A percentile compares a stretch with the other conserved stretches of the same genome.
Evolutionary conservation across 352 stramenopile genomes (phyloP).

Genomic region (Pythium dissotocum): DNA sequence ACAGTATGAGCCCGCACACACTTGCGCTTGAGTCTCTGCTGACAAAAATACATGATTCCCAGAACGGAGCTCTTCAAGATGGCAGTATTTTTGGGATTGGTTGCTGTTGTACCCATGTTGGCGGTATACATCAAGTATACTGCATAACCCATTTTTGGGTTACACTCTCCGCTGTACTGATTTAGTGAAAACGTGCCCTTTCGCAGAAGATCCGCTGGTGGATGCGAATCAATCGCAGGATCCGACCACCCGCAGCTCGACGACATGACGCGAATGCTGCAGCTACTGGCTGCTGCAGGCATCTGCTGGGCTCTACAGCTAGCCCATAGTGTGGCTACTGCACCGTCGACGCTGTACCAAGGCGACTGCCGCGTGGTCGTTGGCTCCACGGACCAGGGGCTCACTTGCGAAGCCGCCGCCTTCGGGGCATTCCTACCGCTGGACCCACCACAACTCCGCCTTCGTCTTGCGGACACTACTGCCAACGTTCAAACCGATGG

Average conservation of each 20-base stretch:
- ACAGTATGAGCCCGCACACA: too few relatives aligned
- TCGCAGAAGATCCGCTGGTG: conserved; percentile 1
- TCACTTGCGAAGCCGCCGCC: conserved; percentile 13
- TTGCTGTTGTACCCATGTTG: neutral
- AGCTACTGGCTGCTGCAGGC: neutral
- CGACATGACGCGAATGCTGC: neutral
- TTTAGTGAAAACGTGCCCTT: neutral
- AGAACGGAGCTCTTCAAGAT: neutral
- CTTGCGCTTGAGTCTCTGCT: neutral
- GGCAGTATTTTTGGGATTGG: neutral
- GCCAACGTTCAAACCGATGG: neutral
- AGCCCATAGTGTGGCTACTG: neutral
- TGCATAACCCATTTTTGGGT: neutral
- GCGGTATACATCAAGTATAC: neutral
- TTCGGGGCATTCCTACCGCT: conserved; percentile 21
- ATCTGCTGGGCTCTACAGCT: neutral
- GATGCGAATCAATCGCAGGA: conserved; percentile 4
- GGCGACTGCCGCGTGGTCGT: conserved; percentile 5
- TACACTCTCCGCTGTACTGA: neutral
- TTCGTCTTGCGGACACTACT: neutral
- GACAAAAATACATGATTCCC: neutral
- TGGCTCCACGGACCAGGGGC: neutral
- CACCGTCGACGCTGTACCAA: neutral
- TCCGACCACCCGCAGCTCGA: too few relatives aligned
- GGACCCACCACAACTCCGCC: neutral